These are phyloP conservation scores for Aspergillus flavus DNA, from an alignment of 2,329 filamentous ascomycete species.

Conservation along the genomic window DNA sequence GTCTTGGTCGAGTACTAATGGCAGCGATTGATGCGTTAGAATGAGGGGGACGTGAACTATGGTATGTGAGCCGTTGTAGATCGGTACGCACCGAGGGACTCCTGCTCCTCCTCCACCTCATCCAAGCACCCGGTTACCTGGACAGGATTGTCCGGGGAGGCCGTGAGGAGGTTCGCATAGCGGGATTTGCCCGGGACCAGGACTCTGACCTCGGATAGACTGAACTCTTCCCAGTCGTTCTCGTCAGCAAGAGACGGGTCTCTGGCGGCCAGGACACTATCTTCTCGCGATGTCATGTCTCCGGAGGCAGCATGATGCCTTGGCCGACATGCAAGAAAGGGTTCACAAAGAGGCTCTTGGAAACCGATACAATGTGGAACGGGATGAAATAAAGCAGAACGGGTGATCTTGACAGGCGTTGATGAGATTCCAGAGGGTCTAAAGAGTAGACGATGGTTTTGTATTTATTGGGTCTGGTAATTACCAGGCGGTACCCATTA, in stretches of 20 bases:
- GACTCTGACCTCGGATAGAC: constrained; percentile 58
- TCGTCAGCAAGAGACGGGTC: constrained; percentile 49
- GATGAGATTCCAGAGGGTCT: constrained; percentile 2
- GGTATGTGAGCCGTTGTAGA: neutral
- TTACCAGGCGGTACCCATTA: neutral
- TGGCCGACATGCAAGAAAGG: constrained; percentile 8
- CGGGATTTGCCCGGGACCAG: constrained; percentile 51
- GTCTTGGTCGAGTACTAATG: constrained; percentile 41
- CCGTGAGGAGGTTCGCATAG: constrained; percentile 58
- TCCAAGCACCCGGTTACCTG: constrained; percentile 57
- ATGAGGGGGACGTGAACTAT: neutral
- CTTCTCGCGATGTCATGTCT: constrained; percentile 49
- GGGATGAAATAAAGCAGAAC: neutral
- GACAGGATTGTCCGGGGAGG: constrained; percentile 57
- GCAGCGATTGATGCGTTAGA: neutral
- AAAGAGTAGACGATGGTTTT: neutral
- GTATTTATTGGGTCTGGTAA: constrained; percentile 4
- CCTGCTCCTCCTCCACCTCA: constrained; percentile 47
- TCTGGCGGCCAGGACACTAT: constrained; percentile 48
- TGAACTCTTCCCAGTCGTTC: constrained; percentile 64
- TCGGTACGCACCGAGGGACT: constrained; percentile 41
- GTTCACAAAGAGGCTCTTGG: neutral
- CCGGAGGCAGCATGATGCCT: constrained; percentile 37
- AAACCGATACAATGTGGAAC: neutral
- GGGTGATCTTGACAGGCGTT: constrained; percentile 5